These are phyloP conservation scores for Boletus subparvulus DNA, from an alignment of 768 basidiomycete species.

Conservation along the genomic window DNA sequence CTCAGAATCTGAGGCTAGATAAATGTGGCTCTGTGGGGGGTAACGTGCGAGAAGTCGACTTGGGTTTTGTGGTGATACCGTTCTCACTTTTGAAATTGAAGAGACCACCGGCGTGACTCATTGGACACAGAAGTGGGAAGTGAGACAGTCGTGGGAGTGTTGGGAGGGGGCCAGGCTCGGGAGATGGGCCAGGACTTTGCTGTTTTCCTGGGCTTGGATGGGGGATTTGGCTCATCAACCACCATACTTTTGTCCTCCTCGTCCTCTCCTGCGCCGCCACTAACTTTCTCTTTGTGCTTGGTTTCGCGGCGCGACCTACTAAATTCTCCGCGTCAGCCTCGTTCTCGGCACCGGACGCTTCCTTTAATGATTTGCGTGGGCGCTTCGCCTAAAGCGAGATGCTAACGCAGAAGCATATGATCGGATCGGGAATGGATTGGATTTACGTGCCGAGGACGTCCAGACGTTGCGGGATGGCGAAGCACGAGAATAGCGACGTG, in stretches of 20 bases:
- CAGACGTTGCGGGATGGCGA: conserved; percentile 6
- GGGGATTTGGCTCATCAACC: conserved; percentile 5
- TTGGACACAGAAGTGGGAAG: background rate
- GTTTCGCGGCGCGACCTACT: no score
- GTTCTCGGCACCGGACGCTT: conserved; percentile 18
- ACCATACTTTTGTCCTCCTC: conserved; percentile 7
- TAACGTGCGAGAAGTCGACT: conserved; percentile 16
- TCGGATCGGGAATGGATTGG: conserved; percentile 23
- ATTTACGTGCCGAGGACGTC: conserved; percentile 21
- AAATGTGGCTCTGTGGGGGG: conserved; percentile 20
- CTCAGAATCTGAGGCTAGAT: conserved; percentile 23
- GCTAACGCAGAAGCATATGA: conserved; percentile 12
- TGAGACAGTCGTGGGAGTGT: background rate
- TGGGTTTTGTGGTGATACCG: conserved; percentile 1
- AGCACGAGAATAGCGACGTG: background rate
- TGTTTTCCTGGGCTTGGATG: no score
- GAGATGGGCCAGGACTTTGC: no score
- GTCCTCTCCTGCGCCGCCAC: background rate
- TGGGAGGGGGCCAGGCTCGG: conserved; percentile 1
- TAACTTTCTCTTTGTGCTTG: no score
- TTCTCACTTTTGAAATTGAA: no score
- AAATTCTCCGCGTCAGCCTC: conserved; percentile 14
- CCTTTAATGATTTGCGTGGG: conserved; percentile 23
- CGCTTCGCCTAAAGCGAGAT: conserved; percentile 19
- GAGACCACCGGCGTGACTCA: background rate